Evolutionary conservation across 1,284 basidiomycete genomes (phyloP).

Genomic region (Fistulina hepatica): DNA sequence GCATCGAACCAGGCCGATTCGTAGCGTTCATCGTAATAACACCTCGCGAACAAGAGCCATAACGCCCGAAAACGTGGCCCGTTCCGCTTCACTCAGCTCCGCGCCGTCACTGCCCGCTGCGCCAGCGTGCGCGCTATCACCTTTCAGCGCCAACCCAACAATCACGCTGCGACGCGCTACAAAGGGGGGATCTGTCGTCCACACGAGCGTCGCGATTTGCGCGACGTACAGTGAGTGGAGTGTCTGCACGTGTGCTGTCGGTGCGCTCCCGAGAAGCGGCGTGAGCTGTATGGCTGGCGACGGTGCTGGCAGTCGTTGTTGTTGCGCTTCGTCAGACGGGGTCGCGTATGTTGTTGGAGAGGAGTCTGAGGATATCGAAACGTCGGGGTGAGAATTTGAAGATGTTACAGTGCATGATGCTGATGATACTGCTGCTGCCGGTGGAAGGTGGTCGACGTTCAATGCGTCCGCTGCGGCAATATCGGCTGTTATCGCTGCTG

Average conservation of each 20-base stretch:
- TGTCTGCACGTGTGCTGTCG: constrained; percentile 51
- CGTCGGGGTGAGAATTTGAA: no score
- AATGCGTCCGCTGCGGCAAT: constrained; percentile 27
- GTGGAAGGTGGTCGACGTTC: constrained; percentile 25
- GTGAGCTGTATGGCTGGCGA: constrained; percentile 65
- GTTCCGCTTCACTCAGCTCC: constrained; percentile 35
- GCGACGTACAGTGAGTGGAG: constrained; percentile 75
- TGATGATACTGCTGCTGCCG: no score
- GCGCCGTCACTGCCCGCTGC: constrained; percentile 24
- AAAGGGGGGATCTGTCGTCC: constrained; percentile 41
- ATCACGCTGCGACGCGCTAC: constrained; percentile 43
- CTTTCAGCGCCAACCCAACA: constrained; percentile 58
- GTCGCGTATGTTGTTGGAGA: no score
- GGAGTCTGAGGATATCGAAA: no score
- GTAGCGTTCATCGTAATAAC: no score
- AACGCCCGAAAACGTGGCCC: constrained; percentile 49
- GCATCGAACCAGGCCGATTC: no score
- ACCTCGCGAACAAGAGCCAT: no score
- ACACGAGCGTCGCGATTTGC: constrained; percentile 80
- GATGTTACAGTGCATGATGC: no score
- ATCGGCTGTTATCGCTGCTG: constrained; percentile 45
- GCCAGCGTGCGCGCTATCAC: no score
- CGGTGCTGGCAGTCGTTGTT: constrained; percentile 66
- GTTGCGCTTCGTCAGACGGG: no score
- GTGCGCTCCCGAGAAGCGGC: constrained; percentile 64